Evolutionary conservation across 1,284 basidiomycete species (phyloP), one percentile per base, ranked within the genome.

Genomic region (Cystobasidium pallidum): DNA sequence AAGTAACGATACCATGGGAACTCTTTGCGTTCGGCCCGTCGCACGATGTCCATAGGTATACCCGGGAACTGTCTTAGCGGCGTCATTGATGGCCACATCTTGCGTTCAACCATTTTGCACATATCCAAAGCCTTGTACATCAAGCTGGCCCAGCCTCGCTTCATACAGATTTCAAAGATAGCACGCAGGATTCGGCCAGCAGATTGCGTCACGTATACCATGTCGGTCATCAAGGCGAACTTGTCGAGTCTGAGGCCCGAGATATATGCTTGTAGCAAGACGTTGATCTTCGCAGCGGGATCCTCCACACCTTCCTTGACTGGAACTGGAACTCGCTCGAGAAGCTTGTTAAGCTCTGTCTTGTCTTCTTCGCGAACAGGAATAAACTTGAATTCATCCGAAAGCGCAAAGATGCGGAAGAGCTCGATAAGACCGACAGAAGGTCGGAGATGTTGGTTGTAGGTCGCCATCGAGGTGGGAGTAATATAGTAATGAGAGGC

Each of bases 1-100:
- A 94, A 96, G 83, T 95, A 96, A 51, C 92, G 88, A 80, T 95
- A 92, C 93, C 94, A 97, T 0, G 93, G 94, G 84, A 96, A 99
- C 85, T 99, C 95, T 80, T 99, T 99, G 49, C 93, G 90, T 82
- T 99, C 95, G 0, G 95, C 92, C 77, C 94, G 92, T 64, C 91
- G 86, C 66, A 99, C 85, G 54, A 99, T 89, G 74, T 98, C 94
- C 1, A 84, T 80, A 0, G 92, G 92, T 0, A 95, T 89, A 77
- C 90, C 89, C 79, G 89, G 91, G 86, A 98, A 99, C 80, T 99
- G 96, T 64, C 95, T 87, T 63, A 99, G 84, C 17, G 95, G 95
- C 0, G 94, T 94, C 94, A 99, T 99, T 0, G 93, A 93, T 57
- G 89, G 89, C 95, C 96, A 99, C 86, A 89, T 91, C 75, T 47